phyloP scores from a whole-genome alignment of 805 yeast genomes.

The Barnettozyma sucrosica region DNA sequence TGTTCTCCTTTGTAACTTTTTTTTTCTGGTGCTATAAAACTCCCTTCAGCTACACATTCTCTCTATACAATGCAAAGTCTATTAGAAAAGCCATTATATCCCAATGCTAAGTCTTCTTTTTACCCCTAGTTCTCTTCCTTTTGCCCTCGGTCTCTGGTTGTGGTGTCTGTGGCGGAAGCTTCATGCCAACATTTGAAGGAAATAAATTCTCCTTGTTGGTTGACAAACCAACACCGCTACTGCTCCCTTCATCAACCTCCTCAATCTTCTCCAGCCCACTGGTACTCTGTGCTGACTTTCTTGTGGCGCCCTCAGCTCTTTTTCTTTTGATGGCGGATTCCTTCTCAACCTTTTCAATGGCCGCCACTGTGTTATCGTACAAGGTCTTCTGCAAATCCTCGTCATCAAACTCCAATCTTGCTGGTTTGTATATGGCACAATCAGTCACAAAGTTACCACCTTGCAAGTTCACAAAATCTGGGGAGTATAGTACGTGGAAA shows the following conservation, averaged over 20 bases:
- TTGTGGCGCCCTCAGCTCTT: constrained; percentile 18
- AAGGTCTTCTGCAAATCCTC: constrained; percentile 52
- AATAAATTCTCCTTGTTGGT: neutral
- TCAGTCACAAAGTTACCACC: constrained; percentile 75
- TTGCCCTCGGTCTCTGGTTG: neutral
- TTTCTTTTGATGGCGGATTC: constrained; percentile 65
- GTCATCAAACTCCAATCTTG: constrained; percentile 61
- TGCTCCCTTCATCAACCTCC: neutral
- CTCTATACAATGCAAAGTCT: constrained; percentile 4
- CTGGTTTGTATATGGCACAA: constrained; percentile 50
- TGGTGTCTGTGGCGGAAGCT: neutral
- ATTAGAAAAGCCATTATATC: neutral
- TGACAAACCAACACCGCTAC: neutral
- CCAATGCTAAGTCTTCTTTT: constrained; percentile 10
- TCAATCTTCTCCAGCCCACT: neutral
- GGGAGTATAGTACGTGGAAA: constrained; percentile 63
- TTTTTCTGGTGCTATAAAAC: too few relatives aligned
- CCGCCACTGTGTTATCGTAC: constrained; percentile 53
- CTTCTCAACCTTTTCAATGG: constrained; percentile 60
- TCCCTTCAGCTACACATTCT: neutral
- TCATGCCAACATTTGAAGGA: neutral
- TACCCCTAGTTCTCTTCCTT: constrained; percentile 12
- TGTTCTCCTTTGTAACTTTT: too few relatives aligned
- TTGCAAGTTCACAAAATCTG: constrained; percentile 52
- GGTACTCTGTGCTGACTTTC: neutral